Conservation (phyloP, 768 basidiomycete genomes). For the Suillus clintonianus region DNA sequence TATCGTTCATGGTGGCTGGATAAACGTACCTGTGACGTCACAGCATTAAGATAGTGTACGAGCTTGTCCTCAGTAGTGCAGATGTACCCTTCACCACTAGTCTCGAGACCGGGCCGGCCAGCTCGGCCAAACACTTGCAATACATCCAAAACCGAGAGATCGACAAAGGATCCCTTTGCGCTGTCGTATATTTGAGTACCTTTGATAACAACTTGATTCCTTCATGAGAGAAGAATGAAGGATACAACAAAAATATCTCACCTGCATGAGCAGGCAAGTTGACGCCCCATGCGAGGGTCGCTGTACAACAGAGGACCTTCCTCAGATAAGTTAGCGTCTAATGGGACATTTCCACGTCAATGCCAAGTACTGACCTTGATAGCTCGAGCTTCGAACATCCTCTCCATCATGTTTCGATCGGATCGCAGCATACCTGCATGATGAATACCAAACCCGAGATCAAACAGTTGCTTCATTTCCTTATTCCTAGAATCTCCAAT, state of each 20-base stretch:
- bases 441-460: conserved; percentile 93
- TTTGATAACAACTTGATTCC: conserved; percentile 80
- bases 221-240: conserved; percentile 9
- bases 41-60: conserved; percentile 83
- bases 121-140: conserved; percentile 98
- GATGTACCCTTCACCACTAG: conserved; percentile 95
- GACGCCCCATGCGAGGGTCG: conserved; percentile 98
- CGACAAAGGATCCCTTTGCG: conserved; percentile 84
- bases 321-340: background rate
- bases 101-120: conserved; percentile 84
- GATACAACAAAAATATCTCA: conserved; percentile 33
- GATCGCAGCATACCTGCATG: conserved; percentile 97
- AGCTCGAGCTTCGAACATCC: conserved; percentile 85
- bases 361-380: conserved; percentile 78
- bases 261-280: conserved; percentile 98
- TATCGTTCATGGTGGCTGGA: background rate
- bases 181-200: conserved; percentile 97
- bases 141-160: conserved; percentile 93
- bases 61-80: conserved; percentile 95
- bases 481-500: conserved; percentile 86
- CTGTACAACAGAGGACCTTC: conserved; percentile 96
- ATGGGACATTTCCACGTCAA: background rate
- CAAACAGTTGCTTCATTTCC: conserved; percentile 95
- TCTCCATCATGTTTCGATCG: conserved; percentile 94
- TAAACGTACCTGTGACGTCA: conserved; percentile 74